Evolutionary conservation across 2,329 filamentous ascomycete genomes (phyloP).

Genomic region (Aspergillus awamori): DNA sequence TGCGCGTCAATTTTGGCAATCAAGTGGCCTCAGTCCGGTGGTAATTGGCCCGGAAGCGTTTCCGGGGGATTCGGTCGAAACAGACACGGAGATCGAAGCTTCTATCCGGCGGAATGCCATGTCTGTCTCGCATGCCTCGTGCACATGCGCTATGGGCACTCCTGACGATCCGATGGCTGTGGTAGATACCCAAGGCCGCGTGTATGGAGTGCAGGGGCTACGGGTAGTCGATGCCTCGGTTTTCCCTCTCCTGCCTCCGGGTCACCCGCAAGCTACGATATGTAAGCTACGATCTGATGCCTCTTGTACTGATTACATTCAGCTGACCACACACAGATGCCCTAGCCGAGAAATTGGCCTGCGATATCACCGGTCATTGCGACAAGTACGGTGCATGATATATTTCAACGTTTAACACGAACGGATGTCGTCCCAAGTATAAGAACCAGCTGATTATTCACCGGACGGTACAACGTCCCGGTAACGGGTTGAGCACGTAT

Average conservation of each 20-base stretch:
- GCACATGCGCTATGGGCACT: constrained; percentile 45
- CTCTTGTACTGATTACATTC: neutral
- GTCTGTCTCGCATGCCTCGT: constrained; percentile 38
- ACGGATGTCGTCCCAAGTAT: too few relatives aligned
- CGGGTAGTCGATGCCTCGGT: constrained; percentile 15
- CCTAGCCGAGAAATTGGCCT: constrained; percentile 6
- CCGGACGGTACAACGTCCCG: too few relatives aligned
- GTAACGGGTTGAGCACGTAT: too few relatives aligned
- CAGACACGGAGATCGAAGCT: constrained; percentile 46
- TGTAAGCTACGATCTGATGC: neutral
- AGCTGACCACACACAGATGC: neutral
- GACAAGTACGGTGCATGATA: too few relatives aligned
- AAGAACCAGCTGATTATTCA: too few relatives aligned
- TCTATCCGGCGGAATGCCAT: constrained; percentile 29
- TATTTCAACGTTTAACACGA: too few relatives aligned
- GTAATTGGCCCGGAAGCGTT: constrained; percentile 34
- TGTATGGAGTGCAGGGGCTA: constrained; percentile 31
- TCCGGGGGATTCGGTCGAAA: constrained; percentile 41
- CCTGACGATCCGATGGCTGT: constrained; percentile 35
- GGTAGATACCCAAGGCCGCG: constrained; percentile 36
- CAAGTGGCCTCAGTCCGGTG: constrained; percentile 24
- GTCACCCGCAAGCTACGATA: constrained; percentile 13
- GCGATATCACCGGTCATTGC: neutral
- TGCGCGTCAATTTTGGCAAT: constrained; percentile 39
- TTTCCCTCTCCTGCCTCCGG: constrained; percentile 14